A percentile compares a stretch with the other conserved stretches of the same genome.
These are phyloP conservation scores for Daldinia bambusicola DNA, from an alignment of 495 filamentous ascomycete species.

Conservation along the genomic window DNA sequence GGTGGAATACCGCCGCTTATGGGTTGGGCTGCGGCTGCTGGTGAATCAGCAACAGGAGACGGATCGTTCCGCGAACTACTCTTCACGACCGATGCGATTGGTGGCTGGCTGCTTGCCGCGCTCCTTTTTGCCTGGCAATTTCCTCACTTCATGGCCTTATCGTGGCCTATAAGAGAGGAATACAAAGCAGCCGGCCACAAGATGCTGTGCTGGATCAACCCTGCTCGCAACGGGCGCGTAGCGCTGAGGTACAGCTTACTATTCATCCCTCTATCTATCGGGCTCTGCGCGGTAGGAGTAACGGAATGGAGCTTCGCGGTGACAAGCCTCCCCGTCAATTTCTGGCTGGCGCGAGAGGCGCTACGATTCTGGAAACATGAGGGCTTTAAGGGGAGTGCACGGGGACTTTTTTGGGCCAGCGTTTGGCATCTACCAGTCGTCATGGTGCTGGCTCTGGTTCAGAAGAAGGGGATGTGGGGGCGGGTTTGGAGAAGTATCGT, in stretches of 20 bases:
- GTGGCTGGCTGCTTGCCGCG: constrained; percentile 88
- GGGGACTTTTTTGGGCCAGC: constrained; percentile 94
- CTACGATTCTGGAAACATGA: constrained; percentile 82
- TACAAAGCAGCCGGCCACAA: constrained; percentile 87
- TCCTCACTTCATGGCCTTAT: constrained; percentile 94
- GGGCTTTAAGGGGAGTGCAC: constrained; percentile 82
- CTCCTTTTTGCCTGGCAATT: constrained; percentile 97
- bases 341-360: constrained; percentile 85
- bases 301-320: constrained; percentile 89
- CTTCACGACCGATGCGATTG: constrained; percentile 65
- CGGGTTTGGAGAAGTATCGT: constrained; percentile 77
- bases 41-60: constrained; percentile 79
- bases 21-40: constrained; percentile 96
- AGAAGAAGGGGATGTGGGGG: constrained; percentile 95
- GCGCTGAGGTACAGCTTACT: constrained; percentile 86
- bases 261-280: constrained; percentile 88
- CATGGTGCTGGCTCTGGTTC: constrained; percentile 88
- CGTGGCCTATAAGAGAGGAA: constrained; percentile 86
- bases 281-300: constrained; percentile 79
- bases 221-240: constrained; percentile 82
- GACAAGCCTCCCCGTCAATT: constrained; percentile 83
- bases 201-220: constrained; percentile 93
- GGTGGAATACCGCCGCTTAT: constrained; percentile 95
- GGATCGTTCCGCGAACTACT: constrained; percentile 83
- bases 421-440: constrained; percentile 96